Conservation (phyloP, 192 early-diverging fungal species). For the Gorgonomyces haynaldii region DNA sequence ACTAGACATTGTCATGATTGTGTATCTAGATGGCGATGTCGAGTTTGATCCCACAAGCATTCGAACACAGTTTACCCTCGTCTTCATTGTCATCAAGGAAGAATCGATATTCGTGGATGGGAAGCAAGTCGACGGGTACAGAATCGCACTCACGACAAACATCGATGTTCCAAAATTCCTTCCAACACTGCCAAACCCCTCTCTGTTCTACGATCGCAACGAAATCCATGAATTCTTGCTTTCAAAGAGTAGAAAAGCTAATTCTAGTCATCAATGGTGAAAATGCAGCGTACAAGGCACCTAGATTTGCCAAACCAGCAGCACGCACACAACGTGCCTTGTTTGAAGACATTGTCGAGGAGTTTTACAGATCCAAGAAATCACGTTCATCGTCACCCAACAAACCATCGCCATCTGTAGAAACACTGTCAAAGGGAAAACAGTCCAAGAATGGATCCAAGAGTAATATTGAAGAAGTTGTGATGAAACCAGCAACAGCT, state of each 20-base stretch:
- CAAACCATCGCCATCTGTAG: too few species aligned
- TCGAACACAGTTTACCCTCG: slow-evolving; percentile 31
- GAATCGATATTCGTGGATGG: slow-evolving; percentile 5
- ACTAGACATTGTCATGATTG: slow-evolving; percentile 29
- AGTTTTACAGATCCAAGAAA: slow-evolving; percentile 5
- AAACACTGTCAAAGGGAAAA: too few species aligned
- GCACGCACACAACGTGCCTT: slow-evolving; percentile 21
- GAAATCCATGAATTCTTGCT: slow-evolving; percentile 28
- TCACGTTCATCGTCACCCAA: too few species aligned
- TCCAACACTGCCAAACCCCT: slow-evolving; percentile 21
- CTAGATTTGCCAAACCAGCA: slow-evolving; percentile 28
- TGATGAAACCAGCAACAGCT: too few species aligned
- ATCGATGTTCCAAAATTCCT: slow-evolving; percentile 29
- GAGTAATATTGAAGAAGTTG: too few species aligned
- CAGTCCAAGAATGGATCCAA: too few species aligned
- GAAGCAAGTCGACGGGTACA: slow-evolving; percentile 19
- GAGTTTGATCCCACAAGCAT: slow-evolving; percentile 30
- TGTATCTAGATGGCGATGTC: slow-evolving; percentile 25
- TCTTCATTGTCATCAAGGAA: slow-evolving; percentile 29
- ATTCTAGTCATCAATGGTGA: slow-evolving; percentile 35
- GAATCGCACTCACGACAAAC: slow-evolving; percentile 21
- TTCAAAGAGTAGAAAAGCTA: slow-evolving; percentile 20
- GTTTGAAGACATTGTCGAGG: slow-evolving; percentile 30
- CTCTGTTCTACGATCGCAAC: slow-evolving; percentile 16
- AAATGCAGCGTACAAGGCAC: slow-evolving; percentile 32